Conservation (phyloP, 2,329 filamentous ascomycete species). For the Nannizziopsis arthrosporioides region DNA sequence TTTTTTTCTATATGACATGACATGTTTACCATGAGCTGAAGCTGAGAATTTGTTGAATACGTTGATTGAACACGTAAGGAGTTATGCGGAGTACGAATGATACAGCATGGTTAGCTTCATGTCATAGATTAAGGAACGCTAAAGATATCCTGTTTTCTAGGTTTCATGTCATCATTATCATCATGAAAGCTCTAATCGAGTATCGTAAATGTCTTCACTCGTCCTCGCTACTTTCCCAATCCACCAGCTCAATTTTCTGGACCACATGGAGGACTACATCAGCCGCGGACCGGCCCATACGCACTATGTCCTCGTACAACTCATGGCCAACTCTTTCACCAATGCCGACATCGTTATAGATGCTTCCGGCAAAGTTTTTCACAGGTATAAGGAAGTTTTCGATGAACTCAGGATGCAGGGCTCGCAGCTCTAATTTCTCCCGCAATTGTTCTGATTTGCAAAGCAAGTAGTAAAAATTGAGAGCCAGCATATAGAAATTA, state of each 20-base stretch:
- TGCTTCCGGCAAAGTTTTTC: constrained; percentile 14
- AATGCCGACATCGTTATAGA: constrained; percentile 10
- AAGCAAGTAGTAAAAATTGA: constrained; percentile 50
- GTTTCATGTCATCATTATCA: not conserved
- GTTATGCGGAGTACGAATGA: no score
- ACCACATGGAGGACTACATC: constrained; percentile 14
- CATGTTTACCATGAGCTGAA: no score
- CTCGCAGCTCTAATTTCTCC: constrained; percentile 35
- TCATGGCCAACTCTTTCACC: constrained; percentile 12
- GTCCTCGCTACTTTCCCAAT: not conserved
- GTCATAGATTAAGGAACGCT: not conserved
- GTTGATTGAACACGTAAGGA: no score
- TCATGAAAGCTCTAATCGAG: not conserved
- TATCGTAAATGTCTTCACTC: not conserved
- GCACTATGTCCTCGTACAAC: constrained; percentile 10
- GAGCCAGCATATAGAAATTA: constrained; percentile 42
- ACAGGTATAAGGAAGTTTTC: constrained; percentile 25
- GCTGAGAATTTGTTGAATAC: no score
- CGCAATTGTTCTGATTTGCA: constrained; percentile 38
- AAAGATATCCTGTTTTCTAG: no score
- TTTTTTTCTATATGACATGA: no score
- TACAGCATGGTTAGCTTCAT: not conserved
- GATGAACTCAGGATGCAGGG: constrained; percentile 25
- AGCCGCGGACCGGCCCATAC: constrained; percentile 11
- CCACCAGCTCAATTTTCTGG: constrained; percentile 9